Conservation (phyloP, 2,329 filamentous ascomycete species). For the Cordyceps tenuipes region DNA sequence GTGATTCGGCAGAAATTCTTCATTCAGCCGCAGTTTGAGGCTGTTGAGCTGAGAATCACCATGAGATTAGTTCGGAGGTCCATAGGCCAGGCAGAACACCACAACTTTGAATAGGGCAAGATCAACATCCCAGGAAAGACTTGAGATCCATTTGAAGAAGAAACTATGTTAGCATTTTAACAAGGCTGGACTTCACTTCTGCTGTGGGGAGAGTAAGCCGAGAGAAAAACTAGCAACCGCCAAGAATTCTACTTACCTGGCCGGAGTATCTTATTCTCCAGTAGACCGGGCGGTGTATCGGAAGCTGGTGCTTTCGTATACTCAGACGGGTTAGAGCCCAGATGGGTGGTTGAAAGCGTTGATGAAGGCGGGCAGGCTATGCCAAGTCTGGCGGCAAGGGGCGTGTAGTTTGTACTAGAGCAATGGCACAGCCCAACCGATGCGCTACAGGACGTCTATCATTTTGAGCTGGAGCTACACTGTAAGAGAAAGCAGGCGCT, state of each 20-base stretch:
- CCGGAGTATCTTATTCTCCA: neutral
- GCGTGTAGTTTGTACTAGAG: neutral
- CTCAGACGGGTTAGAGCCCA: neutral
- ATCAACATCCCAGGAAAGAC: neutral
- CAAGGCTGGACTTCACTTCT: neutral
- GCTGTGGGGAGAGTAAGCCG: conserved; percentile 2
- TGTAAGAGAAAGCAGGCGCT: neutral
- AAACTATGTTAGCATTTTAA: neutral
- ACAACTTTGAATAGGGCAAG: neutral
- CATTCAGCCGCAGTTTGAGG: neutral
- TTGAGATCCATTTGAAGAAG: neutral
- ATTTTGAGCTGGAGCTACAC: neutral
- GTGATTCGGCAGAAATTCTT: neutral
- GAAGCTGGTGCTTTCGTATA: neutral
- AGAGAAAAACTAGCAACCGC: conserved; percentile 5
- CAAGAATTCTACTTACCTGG: neutral
- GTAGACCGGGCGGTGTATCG: neutral
- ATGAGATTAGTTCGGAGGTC: neutral
- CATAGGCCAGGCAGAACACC: conserved; percentile 4
- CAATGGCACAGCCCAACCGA: neutral
- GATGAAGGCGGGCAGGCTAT: neutral
- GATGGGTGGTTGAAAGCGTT: neutral
- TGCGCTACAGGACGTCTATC: neutral
- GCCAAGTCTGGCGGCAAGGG: neutral
- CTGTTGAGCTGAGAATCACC: neutral